These are phyloP conservation scores for Epichloe festucae DNA, from an alignment of 2,329 filamentous ascomycete genomes.

Conservation along the genomic window DNA sequence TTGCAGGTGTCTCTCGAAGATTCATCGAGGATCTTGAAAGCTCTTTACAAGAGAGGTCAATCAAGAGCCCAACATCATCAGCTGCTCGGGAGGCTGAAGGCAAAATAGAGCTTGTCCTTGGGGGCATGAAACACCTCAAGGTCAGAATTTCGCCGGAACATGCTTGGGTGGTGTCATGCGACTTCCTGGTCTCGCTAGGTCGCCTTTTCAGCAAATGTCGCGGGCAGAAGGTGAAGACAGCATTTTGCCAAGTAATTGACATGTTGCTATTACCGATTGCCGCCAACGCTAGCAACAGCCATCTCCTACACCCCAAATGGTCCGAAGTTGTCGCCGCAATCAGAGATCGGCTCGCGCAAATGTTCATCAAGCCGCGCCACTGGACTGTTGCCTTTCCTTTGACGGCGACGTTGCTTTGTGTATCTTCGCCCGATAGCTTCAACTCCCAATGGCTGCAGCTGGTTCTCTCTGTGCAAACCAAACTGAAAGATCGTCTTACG, in stretches of 20 bases:
- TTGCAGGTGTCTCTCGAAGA: constrained; percentile 66
- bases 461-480: constrained; percentile 62
- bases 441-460: constrained; percentile 76
- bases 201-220: constrained; percentile 75
- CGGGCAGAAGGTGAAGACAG: constrained; percentile 80
- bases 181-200: constrained; percentile 72
- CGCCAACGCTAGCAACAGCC: constrained; percentile 59
- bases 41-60: constrained; percentile 60
- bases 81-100: constrained; percentile 58
- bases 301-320: constrained; percentile 76
- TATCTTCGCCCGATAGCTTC: constrained; percentile 75
- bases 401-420: constrained; percentile 75
- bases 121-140: constrained; percentile 81
- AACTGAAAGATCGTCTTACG: constrained; percentile 70
- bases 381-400: constrained; percentile 84
- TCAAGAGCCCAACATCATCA: constrained; percentile 48
- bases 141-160: constrained; percentile 62
- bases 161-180: constrained; percentile 75
- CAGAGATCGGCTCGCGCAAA: constrained; percentile 64
- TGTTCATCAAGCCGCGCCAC: constrained; percentile 84
- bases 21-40: constrained; percentile 72
- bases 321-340: constrained; percentile 69
- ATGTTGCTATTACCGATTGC: constrained; percentile 78
- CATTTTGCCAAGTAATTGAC: constrained; percentile 86
- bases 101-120: constrained; percentile 74